Base-by-base conservation (phyloP, 2,329 filamentous ascomycete species). In the Fusarium clavum region DNA sequence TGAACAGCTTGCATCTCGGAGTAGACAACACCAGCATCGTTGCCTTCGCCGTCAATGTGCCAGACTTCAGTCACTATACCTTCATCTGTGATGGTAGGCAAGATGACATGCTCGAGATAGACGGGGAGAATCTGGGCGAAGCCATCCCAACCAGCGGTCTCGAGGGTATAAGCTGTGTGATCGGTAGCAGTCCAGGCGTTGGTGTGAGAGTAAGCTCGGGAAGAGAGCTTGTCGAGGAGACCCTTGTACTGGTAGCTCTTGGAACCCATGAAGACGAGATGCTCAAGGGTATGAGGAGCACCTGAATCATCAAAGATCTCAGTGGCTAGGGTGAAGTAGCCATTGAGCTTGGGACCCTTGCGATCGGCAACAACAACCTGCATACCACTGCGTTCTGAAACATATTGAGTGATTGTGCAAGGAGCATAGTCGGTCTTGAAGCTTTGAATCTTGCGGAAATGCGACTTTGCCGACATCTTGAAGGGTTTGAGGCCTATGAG, bases 1-100 rank as follows among this genome's bases (percentile, higher is more conserved):
- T 98, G 92, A 4, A 97, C 90, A 25, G 91, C 96, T 81, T 99
- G 96, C 96, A 99, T 99, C 81, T 99, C 96, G 0, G 95, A 98
- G 81, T 99, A 99, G 11, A 99, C 96, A 2, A 98, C 94, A 68
- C 94, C 96, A 44, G 96, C 96, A 85, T 99, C 96, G 69, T 98
- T 92, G 60, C 96, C 96, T 72, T 93, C 90, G 18, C 94, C 95
- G 77, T 99, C 94, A 58, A 99, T 88, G 78, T 99, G 96, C 82
- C 97, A 94, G 3, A 99, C 96, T 80, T 99, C 96, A 5, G 96
- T 99, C 71, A 95, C 91, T 78, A 97, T 98, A 13, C 90, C 94
- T 59, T 94, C 92, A 79, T 99, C 95, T 1, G 94, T 98, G 65
- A 99, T 85, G 10, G 94, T 97, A 0, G 96, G 96, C 11, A 97